Evolutionary conservation across 805 yeast genomes (phyloP), one percentile per base, ranked within the genome.

Genomic region (Candida incommunis): DNA sequence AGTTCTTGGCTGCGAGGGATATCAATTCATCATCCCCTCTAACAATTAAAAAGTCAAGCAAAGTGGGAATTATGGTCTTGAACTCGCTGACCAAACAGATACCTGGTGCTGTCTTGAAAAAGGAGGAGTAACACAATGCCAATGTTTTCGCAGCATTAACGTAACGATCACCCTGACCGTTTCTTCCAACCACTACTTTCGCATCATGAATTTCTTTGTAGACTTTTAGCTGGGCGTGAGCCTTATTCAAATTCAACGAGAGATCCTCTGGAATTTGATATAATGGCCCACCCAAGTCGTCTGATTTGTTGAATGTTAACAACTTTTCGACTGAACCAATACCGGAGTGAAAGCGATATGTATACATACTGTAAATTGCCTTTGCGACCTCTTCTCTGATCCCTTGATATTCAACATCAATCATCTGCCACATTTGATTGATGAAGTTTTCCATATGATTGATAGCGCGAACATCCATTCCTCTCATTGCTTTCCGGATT

Each of bases 321-420:
- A 31, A 18, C 18, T 31, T 16, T 13, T 7, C 4, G n/a, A 31
- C 37, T 4, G 18, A 11, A 11, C n/a, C 20, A 31, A 7, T 11
- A 5, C 37, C 37, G 7, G 7, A 13, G 18, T 31, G 37, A 31
- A 31, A 9, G 4, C 37, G 11, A n/a, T 31, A 31, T 5, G 37
- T 31, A 18, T 31, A 31, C 37, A 31, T 31, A 13, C 20, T 31
- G 20, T 31, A 31, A 18, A 31, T 7, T 11, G 37, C 37, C n/a
- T 31, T 31, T n/a, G 37, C 37, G 7, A 31, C 37, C 37, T 31
- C 37, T 31, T 31, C 37, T 16, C 37, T 31, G 20, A 31, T 16
- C 9, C 37, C 37, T n/a, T 31, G 37, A 18, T 31, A 31, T 31
- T 31, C 37, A 31, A 31, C 37, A 9, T 7, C 7, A 16, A n/a